phyloP scores from a whole-genome alignment of 352 stramenopile species.

The Pythium rishiriense region DNA sequence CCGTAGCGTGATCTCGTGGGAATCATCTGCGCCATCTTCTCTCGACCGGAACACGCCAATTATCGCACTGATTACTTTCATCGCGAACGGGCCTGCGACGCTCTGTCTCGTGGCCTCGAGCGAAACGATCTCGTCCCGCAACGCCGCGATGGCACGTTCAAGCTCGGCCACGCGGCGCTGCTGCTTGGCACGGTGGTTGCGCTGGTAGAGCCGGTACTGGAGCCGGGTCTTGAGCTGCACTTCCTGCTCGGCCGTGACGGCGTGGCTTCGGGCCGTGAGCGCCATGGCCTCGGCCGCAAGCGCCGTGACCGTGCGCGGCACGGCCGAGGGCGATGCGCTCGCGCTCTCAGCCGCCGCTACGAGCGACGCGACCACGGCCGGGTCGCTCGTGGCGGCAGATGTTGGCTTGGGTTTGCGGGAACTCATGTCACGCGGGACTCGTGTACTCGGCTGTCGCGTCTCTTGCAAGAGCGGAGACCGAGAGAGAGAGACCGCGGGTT shows the following conservation, averaged over 20 bases:
- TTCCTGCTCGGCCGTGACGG: slow-evolving; percentile 6
- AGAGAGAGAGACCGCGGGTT: too few relatives aligned
- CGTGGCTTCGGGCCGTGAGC: neutral
- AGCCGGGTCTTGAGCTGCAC: slow-evolving; percentile 17
- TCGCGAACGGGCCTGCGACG: neutral
- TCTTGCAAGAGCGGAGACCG: too few relatives aligned
- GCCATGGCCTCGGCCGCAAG: slow-evolving; percentile 10
- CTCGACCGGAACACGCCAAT: neutral
- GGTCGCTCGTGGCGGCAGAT: too few relatives aligned
- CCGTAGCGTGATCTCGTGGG: neutral
- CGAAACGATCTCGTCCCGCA: neutral
- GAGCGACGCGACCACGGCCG: too few relatives aligned
- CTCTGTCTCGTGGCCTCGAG: neutral
- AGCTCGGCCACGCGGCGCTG: slow-evolving; percentile 6
- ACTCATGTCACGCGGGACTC: too few relatives aligned
- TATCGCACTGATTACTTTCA: neutral
- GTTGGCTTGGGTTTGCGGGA: too few relatives aligned
- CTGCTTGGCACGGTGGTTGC: slow-evolving; percentile 23
- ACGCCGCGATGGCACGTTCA: neutral
- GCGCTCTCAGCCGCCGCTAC: neutral
- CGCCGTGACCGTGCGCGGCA: neutral
- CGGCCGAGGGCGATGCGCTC: neutral
- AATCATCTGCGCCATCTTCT: neutral
- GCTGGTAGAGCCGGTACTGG: slow-evolving; percentile 26
- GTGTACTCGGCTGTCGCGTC: too few relatives aligned